A percentile compares a stretch with the other conserved stretches of the same genome.
Evolutionary conservation across 2,329 filamentous ascomycete species (phyloP).

Genomic region (Colletotrichum somersetense): DNA sequence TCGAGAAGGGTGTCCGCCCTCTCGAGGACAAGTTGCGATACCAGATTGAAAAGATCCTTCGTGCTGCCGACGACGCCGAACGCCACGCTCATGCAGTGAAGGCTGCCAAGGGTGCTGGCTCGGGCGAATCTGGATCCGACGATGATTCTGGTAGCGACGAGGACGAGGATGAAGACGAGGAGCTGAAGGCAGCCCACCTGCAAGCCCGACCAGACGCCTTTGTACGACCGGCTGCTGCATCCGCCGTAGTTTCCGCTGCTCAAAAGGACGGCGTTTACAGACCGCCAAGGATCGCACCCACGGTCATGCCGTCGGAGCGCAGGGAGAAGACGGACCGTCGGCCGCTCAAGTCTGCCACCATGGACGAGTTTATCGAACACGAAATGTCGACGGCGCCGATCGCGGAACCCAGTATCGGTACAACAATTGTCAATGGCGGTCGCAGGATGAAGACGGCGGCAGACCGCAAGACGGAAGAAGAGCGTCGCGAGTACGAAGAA

Average conservation of each 20-base stretch:
- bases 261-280: conserved; percentile 79
- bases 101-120: conserved; percentile 48
- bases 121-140: conserved; percentile 54
- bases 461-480: conserved; percentile 82
- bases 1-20: conserved; percentile 92
- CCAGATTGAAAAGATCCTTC: conserved; percentile 94
- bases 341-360: conserved; percentile 80
- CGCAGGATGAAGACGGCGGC: conserved; percentile 81
- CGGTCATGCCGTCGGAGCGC: conserved; percentile 80
- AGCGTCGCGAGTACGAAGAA: conserved; percentile 90
- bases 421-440: conserved; percentile 84
- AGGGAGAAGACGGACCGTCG: conserved; percentile 72
- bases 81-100: conserved; percentile 56
- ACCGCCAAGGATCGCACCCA: conserved; percentile 89
- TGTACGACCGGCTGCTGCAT: conserved; percentile 50
- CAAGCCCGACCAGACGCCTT: conserved; percentile 52
- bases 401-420: conserved; percentile 91
- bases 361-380: conserved; percentile 91
- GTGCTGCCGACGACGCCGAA: conserved; percentile 83
- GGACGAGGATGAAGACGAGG: conserved; percentile 48
- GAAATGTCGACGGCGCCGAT: conserved; percentile 87
- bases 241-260: conserved; percentile 47
- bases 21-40: conserved; percentile 92
- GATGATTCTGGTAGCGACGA: conserved; percentile 51
- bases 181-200: conserved; percentile 39